Evolutionary conservation across 495 filamentous ascomycete species (phyloP), one percentile per base, ranked within the genome.

Genomic region (Penicillium chermesinum): DNA sequence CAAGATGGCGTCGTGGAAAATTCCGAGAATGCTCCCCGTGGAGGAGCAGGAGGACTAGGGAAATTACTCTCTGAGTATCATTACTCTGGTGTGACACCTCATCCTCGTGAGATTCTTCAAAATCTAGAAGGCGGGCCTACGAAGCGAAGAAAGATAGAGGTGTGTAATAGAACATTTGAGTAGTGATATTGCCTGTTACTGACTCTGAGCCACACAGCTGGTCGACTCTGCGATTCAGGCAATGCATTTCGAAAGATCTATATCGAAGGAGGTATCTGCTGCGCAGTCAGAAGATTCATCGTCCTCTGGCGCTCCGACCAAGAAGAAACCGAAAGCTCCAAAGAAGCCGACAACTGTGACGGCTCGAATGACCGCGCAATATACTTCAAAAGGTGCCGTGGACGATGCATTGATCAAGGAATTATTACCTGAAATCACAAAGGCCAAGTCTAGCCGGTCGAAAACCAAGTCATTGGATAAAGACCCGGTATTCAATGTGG

Each of bases 301-400:
- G 30, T 30, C 45, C 8, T 50, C 43, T 9, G 43, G 38, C 46
- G 35, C 45, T 13, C 52, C 47, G 34, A 2, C 52, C 6, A 56
- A 56, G 37, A 73, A 75, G 50, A 63, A 84, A 73, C 50, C 54
- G 55, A 67, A 85, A 75, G 69, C 69, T 14, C 77, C 75, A 21
- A 95, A 86, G 68, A 91, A 88, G 60, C 66, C 84, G 0, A 84
- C 80, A 33, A 97, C 91, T 6, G 83, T 97, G 44, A 97, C 91
- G 2, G 89, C 85, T 43, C 71, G 85, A 37, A 89, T 90, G 18
- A 96, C 84, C 3, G 84, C 86, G 17, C 81, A 81, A n/a, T 95
- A 94, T 62, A 44, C 52, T 16, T 38, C 43, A 2, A 48, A 54
- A 7, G 49, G 54, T 37, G 18, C 25, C 12, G 42, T 61, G 38